Base-by-base conservation (phyloP, 257 asterid genomes). In the Solanum etuberosum region DNA sequence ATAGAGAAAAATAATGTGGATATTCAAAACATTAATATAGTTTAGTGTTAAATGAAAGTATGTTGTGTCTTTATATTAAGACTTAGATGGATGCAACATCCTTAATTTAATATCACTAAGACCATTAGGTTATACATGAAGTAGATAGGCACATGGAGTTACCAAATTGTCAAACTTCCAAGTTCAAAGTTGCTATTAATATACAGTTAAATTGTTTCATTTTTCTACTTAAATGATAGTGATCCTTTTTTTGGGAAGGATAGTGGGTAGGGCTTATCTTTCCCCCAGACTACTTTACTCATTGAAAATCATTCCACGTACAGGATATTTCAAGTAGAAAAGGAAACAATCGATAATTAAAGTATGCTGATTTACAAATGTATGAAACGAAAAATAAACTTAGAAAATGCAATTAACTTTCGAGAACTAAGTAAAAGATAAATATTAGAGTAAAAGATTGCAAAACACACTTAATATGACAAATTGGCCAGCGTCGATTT, bases 331-430 rank as follows among this genome's bases (percentile, higher is more conserved):
- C 9, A 51, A 3, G 4, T 51, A 51, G 61, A 16, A 15, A 51
- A 51, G 0, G 23, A 16, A 51, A 51, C 9, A 16, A 51, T 0
- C 0, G 0, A 16, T 51, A 51, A 23, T 51, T 51, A 5, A 51
- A 5, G 9, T 51, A 7, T 51, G 61, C 0, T 51, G 61, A 48
- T 48, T 14, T 48, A 0, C 57, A 34, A 34, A 34, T 32, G 34
- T 32, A 32, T 32, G 34, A 32, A 32, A 32, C 34, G 34, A 32
- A 3, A 32, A 32, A 32, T 32, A 32, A 32, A 32, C 34, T 3
- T 32, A 32, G 3, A 3, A 32, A 32, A 32, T 2, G 34, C 34
- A 32, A 32, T 32, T 32, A 32, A 32, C 34, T 32, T 32, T 32
- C 34, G 34, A 32, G 34, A 32, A 2, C 34, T 32, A 32, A 32